Evolutionary conservation across 2,329 filamentous ascomycete species (phyloP).

Genomic region (Monosporascus ibericus): DNA sequence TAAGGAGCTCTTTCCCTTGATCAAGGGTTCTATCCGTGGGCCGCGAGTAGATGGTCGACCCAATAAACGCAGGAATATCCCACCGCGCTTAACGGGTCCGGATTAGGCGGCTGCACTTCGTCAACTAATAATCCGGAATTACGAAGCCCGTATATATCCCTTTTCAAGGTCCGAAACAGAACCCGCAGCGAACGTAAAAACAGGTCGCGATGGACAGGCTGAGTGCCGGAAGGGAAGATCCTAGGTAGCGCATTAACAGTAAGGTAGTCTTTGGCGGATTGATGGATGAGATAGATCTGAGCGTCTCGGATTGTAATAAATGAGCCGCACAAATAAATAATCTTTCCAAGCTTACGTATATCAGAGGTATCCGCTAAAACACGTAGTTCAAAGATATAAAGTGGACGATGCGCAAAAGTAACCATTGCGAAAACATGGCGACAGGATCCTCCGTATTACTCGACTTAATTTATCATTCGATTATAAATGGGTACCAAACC

Average conservation of each 20-base stretch:
- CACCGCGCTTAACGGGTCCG: too few species aligned
- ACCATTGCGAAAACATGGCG: constrained; percentile 27
- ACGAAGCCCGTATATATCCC: constrained; percentile 14
- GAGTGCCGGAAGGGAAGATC: background rate
- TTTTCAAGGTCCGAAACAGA: constrained; percentile 22
- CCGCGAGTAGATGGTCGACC: too few species aligned
- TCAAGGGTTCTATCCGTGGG: too few species aligned
- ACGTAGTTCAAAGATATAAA: constrained; percentile 29
- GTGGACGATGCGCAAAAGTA: constrained; percentile 27
- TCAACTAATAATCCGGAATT: too few species aligned
- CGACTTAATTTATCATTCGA: constrained; percentile 31
- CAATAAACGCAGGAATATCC: too few species aligned
- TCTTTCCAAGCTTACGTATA: constrained; percentile 13
- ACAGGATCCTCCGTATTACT: constrained; percentile 20
- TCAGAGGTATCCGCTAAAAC: constrained; percentile 5
- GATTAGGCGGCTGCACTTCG: too few species aligned
- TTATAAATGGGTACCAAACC: constrained; percentile 31
- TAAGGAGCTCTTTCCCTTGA: too few species aligned
- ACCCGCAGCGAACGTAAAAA: constrained; percentile 23
- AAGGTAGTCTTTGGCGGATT: constrained; percentile 38
- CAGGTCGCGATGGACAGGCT: background rate
- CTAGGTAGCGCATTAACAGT: constrained; percentile 7
- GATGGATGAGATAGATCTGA: constrained; percentile 31
- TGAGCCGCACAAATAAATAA: constrained; percentile 31
- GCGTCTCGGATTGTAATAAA: constrained; percentile 29